Evolutionary conservation across 2,329 filamentous ascomycete genomes (phyloP), one percentile per base, ranked within the genome.

Genomic region (Epichloe sp.): DNA sequence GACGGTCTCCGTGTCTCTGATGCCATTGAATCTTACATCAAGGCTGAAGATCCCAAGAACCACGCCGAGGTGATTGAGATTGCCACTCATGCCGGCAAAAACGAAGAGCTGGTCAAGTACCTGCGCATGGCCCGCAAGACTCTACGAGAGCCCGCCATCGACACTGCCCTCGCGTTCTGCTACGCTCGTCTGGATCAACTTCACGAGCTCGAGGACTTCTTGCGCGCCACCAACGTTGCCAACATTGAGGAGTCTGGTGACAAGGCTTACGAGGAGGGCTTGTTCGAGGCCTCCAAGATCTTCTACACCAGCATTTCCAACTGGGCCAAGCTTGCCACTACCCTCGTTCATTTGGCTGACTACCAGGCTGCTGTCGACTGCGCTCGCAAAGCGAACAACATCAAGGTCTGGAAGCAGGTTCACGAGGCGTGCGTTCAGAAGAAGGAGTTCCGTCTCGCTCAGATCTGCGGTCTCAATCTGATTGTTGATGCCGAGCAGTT

Each of bases 341-440:
- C 93, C 11, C 80, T 97, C 54, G 93, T 98, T n/a, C 89, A 97
- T 68, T 82, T 98, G 6, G 86, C 84, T 57, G 93, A 98, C 60
- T 97, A 98, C 74, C 94, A 98, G 70, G 88, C 88, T 60, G 93
- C 93, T 44, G 93, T 98, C 42, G 93, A 98, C 68, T 96, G 89
- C 63, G 93, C 94, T 26, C 87, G 93, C 67, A 97, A 98, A 74
- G 93, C 93, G 61, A 98, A 97, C 77, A 97, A 88, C 70, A 90
- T 96, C 71, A 96, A 95, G 75, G 93, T 98, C 49, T 98, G 93
- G 93, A 95, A 93, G 72, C 88, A 98, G 71, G 93, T 98, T 59
- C 94, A 97, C 71, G 86, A 88, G 64, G 93, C 91, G 21, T 98
- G 93, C 65, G 87, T 98, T 58, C 82, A 80, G 55, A 98, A 97